Evolutionary conservation across 768 basidiomycete genomes (phyloP), one percentile per base, ranked within the genome.

Genomic region (Flagelloscypha sp.): DNA sequence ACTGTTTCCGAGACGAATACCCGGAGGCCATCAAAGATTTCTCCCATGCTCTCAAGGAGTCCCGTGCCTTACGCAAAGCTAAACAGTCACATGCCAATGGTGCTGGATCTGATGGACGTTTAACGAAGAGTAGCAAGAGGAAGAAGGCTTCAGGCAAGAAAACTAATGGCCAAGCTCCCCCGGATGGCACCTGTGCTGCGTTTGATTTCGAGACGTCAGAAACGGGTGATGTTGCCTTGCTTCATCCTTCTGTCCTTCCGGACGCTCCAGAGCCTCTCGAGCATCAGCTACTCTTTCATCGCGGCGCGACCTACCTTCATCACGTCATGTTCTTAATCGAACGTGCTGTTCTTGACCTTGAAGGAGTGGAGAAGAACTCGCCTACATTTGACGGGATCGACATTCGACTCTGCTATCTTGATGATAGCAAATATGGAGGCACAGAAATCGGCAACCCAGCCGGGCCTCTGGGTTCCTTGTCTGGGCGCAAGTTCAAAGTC

Each of bases 211-310:
- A 50, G 7, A 44, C 57, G 9, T 74, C 79, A 13, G 68, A 53
- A n/a, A 45, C 52, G n/a, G 74, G 76, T 35, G 68, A 65, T 10
- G 79, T 75, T 33, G 59, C 63, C 0, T 54, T 68, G 12, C 53
- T 79, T n/a, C 85, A 86, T 50, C 78, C 82, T 4, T 86, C 84
- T 5, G 70, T 76, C 21, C 68, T 76, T 3, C 79, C 83, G 4
- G 77, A 82, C 43, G 81, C 85, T 8, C 88, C 89, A 0, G 84
- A 89, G 38, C 85, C 90, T 24, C 76, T 92, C 37, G 89, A 93
- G 50, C 79, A 77, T 1, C 89, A 92, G 48, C 61, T 85, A 16
- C 58, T 88, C 20, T 93, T 93, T 61, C 63, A 87, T 19, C 79
- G 89, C 30, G 89, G 83, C 3, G 79, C 85, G 3, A 78, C 87